Evolutionary conservation across 2,329 filamentous ascomycete genomes (phyloP).

Genomic region (Aspergillus fumigatiaffinis): DNA sequence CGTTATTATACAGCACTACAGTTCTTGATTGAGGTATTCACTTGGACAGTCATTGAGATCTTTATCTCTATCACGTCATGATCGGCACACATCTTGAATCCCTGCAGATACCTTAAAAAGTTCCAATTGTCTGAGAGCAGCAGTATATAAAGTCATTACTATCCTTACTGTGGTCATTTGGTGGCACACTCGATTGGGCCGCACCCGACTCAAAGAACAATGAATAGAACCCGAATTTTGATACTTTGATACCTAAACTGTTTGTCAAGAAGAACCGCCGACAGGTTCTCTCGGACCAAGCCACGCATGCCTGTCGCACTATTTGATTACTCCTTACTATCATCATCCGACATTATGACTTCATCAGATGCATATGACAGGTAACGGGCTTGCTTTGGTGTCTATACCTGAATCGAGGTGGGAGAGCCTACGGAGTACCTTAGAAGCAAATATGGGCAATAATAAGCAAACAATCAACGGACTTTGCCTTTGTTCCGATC

Average conservation of each 20-base stretch:
- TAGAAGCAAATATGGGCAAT: background rate
- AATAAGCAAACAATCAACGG: background rate
- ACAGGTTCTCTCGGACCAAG: background rate
- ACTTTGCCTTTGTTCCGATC: background rate
- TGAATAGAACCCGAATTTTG: no score
- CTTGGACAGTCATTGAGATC: background rate
- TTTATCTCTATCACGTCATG: background rate
- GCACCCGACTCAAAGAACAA: background rate
- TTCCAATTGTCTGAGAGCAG: background rate
- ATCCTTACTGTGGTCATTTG: background rate
- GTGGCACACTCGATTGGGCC: background rate
- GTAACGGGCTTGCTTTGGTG: background rate
- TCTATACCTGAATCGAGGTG: background rate
- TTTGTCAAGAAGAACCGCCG: no score
- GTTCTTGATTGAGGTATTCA: background rate
- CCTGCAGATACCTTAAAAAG: background rate
- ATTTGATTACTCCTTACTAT: background rate
- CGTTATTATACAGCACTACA: background rate
- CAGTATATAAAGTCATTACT: background rate
- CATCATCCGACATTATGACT: background rate
- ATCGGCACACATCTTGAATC: background rate
- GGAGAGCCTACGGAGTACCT: no score
- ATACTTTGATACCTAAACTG: no score
- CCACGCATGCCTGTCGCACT: background rate
- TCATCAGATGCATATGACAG: background rate